These are phyloP conservation scores for Kluyveromyces lactis DNA, from an alignment of 805 yeast genomes.

Conservation along the genomic window DNA sequence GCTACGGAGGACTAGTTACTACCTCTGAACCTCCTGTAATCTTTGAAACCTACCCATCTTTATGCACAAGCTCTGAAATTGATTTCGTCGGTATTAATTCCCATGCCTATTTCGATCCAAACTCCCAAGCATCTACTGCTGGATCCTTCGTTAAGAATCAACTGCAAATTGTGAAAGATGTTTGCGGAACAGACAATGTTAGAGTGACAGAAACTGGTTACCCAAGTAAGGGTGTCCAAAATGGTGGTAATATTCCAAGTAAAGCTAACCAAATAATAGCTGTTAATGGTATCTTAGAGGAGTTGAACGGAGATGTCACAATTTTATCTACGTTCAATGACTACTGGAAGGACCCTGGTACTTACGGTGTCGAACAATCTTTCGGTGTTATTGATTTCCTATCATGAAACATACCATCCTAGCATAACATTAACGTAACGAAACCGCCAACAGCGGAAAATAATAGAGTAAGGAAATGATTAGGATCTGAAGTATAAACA, in stretches of 20 bases:
- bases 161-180: slow-evolving; percentile 40
- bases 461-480: too few relatives aligned
- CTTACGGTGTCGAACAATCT: slow-evolving; percentile 76
- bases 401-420: slow-evolving; percentile 5
- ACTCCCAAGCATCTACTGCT: slow-evolving; percentile 53
- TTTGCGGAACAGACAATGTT: slow-evolving; percentile 50
- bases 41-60: slow-evolving; percentile 50
- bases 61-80: slow-evolving; percentile 62
- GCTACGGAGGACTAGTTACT: slow-evolving; percentile 68
- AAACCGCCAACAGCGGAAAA: too few relatives aligned
- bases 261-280: slow-evolving; percentile 65
- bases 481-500: too few relatives aligned
- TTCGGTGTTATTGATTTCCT: slow-evolving; percentile 54
- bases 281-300: slow-evolving; percentile 50
- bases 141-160: slow-evolving; percentile 67
- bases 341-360: slow-evolving; percentile 81
- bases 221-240: slow-evolving; percentile 63
- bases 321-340: slow-evolving; percentile 78
- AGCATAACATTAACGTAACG: too few relatives aligned
- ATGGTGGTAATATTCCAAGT: slow-evolving; percentile 70
- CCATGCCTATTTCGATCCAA: slow-evolving; percentile 72
- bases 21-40: slow-evolving; percentile 88
- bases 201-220: slow-evolving; percentile 83
- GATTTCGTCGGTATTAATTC: slow-evolving; percentile 84
- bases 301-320: slow-evolving; percentile 52